Conservation (phyloP, 306 rosid genomes). For the Inga laurina region DNA sequence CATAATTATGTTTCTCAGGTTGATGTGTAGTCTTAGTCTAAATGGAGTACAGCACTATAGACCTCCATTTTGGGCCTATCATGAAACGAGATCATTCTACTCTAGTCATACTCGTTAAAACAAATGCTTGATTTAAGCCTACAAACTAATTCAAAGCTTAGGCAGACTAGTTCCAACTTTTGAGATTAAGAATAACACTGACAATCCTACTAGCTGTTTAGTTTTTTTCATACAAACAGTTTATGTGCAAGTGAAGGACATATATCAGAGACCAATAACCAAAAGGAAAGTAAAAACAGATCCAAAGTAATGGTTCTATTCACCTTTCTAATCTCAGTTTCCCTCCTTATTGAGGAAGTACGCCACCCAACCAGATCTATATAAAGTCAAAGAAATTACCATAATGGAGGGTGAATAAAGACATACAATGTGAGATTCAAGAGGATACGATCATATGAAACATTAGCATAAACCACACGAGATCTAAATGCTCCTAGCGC, state of each 20-base stretch:
- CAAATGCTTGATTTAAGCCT: not conserved
- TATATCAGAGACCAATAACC: slow-evolving; percentile 20
- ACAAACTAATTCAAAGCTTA: slow-evolving; percentile 2
- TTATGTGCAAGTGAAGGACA: not conserved
- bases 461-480: slow-evolving; percentile 84
- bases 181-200: not conserved
- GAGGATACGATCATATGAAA: slow-evolving; percentile 95
- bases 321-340: slow-evolving; percentile 73
- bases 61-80: not conserved
- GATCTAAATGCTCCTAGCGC: slow-evolving; percentile 76
- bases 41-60: not conserved
- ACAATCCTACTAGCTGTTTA: not conserved
- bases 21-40: not conserved
- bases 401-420: slow-evolving; percentile 26
- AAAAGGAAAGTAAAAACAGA: not conserved
- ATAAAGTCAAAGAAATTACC: slow-evolving; percentile 48
- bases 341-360: slow-evolving; percentile 95
- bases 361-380: slow-evolving; percentile 99
- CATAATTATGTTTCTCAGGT: slow-evolving; percentile 4
- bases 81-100: not conserved
- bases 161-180: not conserved
- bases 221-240: not conserved
- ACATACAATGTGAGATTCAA: slow-evolving; percentile 1
- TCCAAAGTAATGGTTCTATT: slow-evolving; percentile 30
- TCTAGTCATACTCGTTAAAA: not conserved